Evolutionary conservation across 495 filamentous ascomycete genomes (phyloP), one percentile per base, ranked within the genome.

Genomic region (Xanthoparmelia taractica): DNA sequence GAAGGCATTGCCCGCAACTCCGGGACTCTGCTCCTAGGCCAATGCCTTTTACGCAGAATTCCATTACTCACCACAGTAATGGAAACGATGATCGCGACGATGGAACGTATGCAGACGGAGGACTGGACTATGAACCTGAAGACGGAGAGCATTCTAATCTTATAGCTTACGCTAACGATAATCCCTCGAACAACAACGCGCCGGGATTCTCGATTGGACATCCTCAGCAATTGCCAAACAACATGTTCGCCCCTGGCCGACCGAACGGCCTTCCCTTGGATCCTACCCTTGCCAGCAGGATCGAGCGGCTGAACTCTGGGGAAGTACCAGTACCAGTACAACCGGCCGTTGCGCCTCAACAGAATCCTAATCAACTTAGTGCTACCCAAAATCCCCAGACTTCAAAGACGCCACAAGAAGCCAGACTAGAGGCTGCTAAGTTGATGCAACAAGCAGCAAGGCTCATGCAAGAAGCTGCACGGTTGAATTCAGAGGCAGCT

Each of bases 401-500:
- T 10, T 23, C 63, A 2, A 66, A 50, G 57, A 65, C 67, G 25
- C 65, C 66, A 20, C 60, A 66, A 48, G 65, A 71, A 37, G 59
- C 50, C 8, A 63, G 63, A 47, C 37, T 62, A 50, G 65, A 69
- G 57, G 69, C 69, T 36, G 65, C 67, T 8, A 65, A 52, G 43
- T 37, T 71, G 36, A 69, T 71, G 67, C 67, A 69, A 25, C 67
- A 71, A 59, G 69, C 69, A 15, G 65, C 64, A 38, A 56, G 63
- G n/a, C 41, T 69, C n/a, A 69, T 67, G 63, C 67, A 65, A 41
- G 68, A 71, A 56, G 69, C 67, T 27, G 64, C 67, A 27, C 63
- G 54, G 29, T 34, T 71, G 50, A 69, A 71, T 33, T 63, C 63
- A 17, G 69, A 71, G 58, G 69, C 69, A 37, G 67, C 65, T 23